phyloP scores from a whole-genome alignment of 2,329 filamentous ascomycete species.

The Fusarium marasasianum region DNA sequence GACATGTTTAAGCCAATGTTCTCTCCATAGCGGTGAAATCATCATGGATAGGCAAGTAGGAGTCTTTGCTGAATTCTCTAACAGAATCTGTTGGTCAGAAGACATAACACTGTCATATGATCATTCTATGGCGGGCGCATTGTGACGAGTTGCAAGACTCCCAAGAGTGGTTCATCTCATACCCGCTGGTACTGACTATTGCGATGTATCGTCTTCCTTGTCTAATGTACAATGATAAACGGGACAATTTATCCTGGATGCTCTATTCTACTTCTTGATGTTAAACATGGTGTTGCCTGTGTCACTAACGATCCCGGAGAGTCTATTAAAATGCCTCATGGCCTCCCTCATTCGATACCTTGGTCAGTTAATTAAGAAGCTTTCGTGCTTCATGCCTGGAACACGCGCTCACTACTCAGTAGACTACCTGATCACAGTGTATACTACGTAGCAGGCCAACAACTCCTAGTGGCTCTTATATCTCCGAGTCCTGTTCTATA shows the following conservation, averaged over 20 bases:
- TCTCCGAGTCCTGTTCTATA: neutral
- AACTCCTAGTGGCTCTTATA: neutral
- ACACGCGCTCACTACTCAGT: neutral
- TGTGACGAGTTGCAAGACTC: neutral
- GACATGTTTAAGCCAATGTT: no score
- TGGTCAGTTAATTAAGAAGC: neutral
- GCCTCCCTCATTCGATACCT: neutral
- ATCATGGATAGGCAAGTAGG: neutral
- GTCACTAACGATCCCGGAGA: neutral
- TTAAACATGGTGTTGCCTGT: neutral
- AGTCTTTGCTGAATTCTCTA: neutral
- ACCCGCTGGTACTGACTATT: neutral
- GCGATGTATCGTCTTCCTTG: neutral
- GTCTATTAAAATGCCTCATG: neutral
- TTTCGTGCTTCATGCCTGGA: neutral
- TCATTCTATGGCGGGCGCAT: neutral
- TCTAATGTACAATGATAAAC: neutral
- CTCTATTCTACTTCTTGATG: neutral
- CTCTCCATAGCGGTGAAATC: no score
- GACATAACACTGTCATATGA: conserved; percentile 5
- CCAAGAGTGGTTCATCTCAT: neutral
- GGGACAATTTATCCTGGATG: neutral
- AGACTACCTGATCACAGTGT: neutral
- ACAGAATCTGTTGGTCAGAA: neutral
- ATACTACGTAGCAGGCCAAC: neutral